Conservation (phyloP, 768 basidiomycete species). For the Boletus barrowsii region DNA sequence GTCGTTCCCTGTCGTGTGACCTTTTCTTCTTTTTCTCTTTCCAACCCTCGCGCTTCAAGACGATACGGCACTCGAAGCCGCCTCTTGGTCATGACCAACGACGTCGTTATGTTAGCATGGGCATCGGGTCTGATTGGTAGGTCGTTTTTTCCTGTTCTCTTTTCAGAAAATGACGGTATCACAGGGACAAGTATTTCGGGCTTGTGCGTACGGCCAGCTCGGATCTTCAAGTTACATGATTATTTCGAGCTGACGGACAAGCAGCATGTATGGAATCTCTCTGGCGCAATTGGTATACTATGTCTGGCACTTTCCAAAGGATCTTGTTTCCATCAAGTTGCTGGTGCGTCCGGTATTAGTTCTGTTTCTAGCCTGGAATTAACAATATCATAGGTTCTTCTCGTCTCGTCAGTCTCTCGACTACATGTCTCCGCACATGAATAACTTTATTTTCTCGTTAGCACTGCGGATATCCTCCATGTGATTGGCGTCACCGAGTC, state of each 20-base stretch:
- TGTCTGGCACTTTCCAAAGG: conserved; percentile 3
- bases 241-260: neutral
- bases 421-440: neutral
- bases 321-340: conserved; percentile 2
- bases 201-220: conserved; percentile 1
- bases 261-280: conserved; percentile 12
- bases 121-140: conserved; percentile 12
- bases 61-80: no score
- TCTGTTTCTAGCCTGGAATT: neutral
- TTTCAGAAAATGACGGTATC: neutral
- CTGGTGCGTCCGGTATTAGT: neutral
- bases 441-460: neutral
- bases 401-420: conserved; percentile 8
- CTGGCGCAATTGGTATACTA: conserved; percentile 6
- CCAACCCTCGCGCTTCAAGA: no score
- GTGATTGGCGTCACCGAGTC: conserved; percentile 1
- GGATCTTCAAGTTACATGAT: no score
- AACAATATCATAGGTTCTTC: conserved; percentile 3
- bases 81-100: conserved; percentile 2
- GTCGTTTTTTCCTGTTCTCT: neutral
- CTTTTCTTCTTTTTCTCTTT: no score
- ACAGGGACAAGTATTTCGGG: conserved; percentile 1
- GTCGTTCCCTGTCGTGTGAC: no score
- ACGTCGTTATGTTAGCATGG: conserved; percentile 7
- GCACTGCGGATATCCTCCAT: conserved; percentile 4